Evolutionary conservation across 2,329 filamentous ascomycete genomes (phyloP).

Genomic region (Xylariales sp.): DNA sequence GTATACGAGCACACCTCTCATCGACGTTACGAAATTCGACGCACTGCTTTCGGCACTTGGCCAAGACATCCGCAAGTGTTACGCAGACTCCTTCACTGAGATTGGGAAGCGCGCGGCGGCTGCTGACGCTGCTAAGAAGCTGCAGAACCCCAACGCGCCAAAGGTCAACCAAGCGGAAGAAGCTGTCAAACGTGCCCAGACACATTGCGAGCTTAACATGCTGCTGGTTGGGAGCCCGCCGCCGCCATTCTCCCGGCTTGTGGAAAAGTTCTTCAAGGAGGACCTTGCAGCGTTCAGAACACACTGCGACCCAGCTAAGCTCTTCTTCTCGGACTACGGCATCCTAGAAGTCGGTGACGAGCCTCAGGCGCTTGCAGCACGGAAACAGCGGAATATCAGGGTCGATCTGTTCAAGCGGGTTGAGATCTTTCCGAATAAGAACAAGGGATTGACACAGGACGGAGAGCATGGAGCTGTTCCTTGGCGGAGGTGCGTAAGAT

Average conservation of each 20-base stretch:
- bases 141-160: slow-evolving; percentile 25
- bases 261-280: slow-evolving; percentile 60
- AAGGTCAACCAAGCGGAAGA: slow-evolving; percentile 32
- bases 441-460: slow-evolving; percentile 7
- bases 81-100: slow-evolving; percentile 40
- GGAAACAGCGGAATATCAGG: slow-evolving; percentile 32
- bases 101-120: slow-evolving; percentile 39
- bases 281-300: slow-evolving; percentile 55
- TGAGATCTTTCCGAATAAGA: slow-evolving; percentile 45
- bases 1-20: slow-evolving; percentile 43
- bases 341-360: slow-evolving; percentile 64
- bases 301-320: slow-evolving; percentile 57
- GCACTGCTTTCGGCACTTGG: slow-evolving; percentile 50
- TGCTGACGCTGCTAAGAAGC: slow-evolving; percentile 40
- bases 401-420: slow-evolving; percentile 56
- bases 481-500: slow-evolving; percentile 53
- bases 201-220: slow-evolving; percentile 47
- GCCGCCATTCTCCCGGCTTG: slow-evolving; percentile 45
- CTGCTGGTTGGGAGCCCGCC: slow-evolving; percentile 45
- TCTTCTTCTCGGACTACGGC: slow-evolving; percentile 70
- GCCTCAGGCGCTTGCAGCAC: slow-evolving; percentile 37
- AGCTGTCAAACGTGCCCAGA: slow-evolving; percentile 39
- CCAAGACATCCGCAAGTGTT: slow-evolving; percentile 45
- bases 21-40: slow-evolving; percentile 59
- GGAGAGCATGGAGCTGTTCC: slow-evolving; percentile 11